Conservation (phyloP, 306 rosid species). For the Sechiopsis laciniata region DNA sequence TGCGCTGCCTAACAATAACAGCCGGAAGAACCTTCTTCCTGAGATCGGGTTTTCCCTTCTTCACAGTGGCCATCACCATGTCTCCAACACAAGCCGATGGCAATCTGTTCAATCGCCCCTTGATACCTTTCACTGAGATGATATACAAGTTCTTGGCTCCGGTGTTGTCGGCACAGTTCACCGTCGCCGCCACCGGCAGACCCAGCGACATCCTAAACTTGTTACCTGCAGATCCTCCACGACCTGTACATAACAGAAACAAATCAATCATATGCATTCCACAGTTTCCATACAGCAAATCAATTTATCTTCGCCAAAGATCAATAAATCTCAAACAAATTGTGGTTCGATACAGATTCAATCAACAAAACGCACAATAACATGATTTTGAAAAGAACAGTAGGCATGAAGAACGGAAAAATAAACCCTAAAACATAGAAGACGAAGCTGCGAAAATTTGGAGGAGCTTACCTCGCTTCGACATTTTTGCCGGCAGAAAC, state of each 20-base stretch:
- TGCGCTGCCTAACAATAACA: constrained; percentile 56
- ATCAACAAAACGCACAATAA: background rate
- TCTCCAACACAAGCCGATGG: constrained; percentile 69
- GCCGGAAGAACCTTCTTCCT: constrained; percentile 71
- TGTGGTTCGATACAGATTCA: background rate
- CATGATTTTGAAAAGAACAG: background rate
- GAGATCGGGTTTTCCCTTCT: constrained; percentile 64
- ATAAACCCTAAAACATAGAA: background rate
- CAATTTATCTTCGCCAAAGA: background rate
- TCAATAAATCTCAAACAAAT: background rate
- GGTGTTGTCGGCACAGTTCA: constrained; percentile 62
- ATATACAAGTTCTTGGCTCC: constrained; percentile 60
- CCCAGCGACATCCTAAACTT: constrained; percentile 72
- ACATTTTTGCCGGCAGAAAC: constrained; percentile 34
- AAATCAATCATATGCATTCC: background rate
- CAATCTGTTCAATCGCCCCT: constrained; percentile 56
- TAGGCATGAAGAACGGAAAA: background rate
- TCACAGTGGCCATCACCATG: constrained; percentile 64
- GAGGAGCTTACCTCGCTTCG: constrained; percentile 50
- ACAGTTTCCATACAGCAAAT: background rate
- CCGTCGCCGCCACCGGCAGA: constrained; percentile 66
- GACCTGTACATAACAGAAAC: constrained; percentile 38
- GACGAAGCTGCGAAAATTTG: too few relatives aligned
- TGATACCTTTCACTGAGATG: constrained; percentile 51
- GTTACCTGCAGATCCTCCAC: constrained; percentile 61